Base-by-base conservation (phyloP, 257 asterid genomes). In the Solanum gandarillasii region DNA sequence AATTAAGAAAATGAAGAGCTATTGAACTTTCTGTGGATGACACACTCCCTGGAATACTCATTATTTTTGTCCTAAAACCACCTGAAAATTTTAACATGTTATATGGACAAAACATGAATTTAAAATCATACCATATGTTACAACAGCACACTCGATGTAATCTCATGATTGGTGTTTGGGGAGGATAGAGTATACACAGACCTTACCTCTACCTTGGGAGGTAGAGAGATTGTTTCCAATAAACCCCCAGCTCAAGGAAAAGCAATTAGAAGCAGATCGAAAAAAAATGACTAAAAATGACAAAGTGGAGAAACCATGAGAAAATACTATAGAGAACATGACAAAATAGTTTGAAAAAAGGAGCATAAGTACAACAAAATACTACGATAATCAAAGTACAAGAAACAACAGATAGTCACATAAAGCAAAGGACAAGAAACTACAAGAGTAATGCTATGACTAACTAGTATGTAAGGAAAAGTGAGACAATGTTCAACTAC, bases 1-100 rank as follows among this genome's bases (percentile, higher is more conserved):
- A 38, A 21, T 35, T 73, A 73, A 73, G 4, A 23, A 48, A 83
- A 41, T 36, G 67, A 83, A 39, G 65, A 32, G 43, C n/a, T 32
- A 62, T 72, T 85, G 83, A 67, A 6, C 32, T 39, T 60, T 10
- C 55, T n/a, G 68, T 83, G 72, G 88, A 87, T 78, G 46, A 83
- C 94, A 93, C 96, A 90, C 95, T 93, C 71, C 86, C 83, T 68
- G 23, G 2, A 76, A 85, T 91, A 85, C 73, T 73, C 79, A 32
- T 72, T 72, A 72, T 72, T 32, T 72, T 13, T 72, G 43, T 72
- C n/a, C 76, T 31, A 32, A 72, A 32, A 32, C 79, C 14, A 72
- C 78, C n/a, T 34, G 75, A 29, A 71, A 71, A 71, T 1, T 18
- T 29, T 72, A 71, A 35, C 41, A 32, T 18, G 43, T 32, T 72